These are phyloP conservation scores for Trametes cubensis DNA, from an alignment of 768 basidiomycete genomes.

Conservation along the genomic window DNA sequence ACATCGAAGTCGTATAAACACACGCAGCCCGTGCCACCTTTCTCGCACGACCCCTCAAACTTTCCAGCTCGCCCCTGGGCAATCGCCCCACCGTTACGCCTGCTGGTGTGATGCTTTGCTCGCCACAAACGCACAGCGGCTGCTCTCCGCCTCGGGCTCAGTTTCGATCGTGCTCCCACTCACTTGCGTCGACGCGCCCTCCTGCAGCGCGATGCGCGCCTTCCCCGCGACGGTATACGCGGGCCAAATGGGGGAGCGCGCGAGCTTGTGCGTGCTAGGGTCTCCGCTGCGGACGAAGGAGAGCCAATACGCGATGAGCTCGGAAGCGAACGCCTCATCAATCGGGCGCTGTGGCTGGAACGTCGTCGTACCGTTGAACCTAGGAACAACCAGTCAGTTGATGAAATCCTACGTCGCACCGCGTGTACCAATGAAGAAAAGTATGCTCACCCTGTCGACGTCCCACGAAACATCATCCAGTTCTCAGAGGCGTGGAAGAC, in stretches of 20 bases:
- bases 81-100: conserved; percentile 29
- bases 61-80: no score
- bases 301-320: conserved; percentile 67
- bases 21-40: no score
- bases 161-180: conserved; percentile 48
- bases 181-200: conserved; percentile 36
- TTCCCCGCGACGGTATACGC: conserved; percentile 37
- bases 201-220: conserved; percentile 50
- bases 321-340: conserved; percentile 55
- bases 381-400: background rate
- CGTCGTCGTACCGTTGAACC: conserved; percentile 53
- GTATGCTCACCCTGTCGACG: conserved; percentile 55
- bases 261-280: conserved; percentile 58
- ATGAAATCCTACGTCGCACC: no score
- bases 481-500: conserved; percentile 62
- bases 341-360: conserved; percentile 50
- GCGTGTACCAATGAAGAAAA: no score
- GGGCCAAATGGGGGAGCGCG: conserved; percentile 54
- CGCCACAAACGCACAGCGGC: conserved; percentile 43
- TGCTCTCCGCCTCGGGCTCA: conserved; percentile 41
- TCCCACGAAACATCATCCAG: conserved; percentile 69
- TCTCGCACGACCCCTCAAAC: no score
- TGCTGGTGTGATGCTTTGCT: conserved; percentile 39
- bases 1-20: no score
- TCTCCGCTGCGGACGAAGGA: conserved; percentile 62